phyloP scores from a whole-genome alignment of 1,284 basidiomycete genomes.

The Leccinum griseonigrum region DNA sequence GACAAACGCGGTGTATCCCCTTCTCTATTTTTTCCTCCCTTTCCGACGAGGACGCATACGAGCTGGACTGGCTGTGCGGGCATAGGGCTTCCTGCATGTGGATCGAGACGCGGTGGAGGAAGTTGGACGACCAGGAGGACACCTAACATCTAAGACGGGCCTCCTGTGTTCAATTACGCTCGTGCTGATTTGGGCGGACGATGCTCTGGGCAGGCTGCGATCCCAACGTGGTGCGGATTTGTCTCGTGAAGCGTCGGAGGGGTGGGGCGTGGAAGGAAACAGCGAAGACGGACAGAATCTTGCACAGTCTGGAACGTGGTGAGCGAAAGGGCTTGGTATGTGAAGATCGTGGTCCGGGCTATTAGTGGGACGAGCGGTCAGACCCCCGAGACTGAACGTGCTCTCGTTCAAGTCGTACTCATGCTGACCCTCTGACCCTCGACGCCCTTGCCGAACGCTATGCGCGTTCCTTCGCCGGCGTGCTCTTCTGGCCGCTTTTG shows the following conservation, averaged over 20 bases:
- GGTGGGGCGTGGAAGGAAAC: slow-evolving; percentile 7
- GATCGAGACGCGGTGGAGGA: neutral
- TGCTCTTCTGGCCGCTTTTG: too few species aligned
- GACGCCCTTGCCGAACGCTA: neutral
- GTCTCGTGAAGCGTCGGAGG: slow-evolving; percentile 7
- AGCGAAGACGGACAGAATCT: neutral
- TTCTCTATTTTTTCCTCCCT: slow-evolving; percentile 12
- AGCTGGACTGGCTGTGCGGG: slow-evolving; percentile 9
- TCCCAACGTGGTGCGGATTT: slow-evolving; percentile 18
- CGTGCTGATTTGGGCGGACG: slow-evolving; percentile 1
- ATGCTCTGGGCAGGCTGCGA: slow-evolving; percentile 8
- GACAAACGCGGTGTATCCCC: slow-evolving; percentile 20
- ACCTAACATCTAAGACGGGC: slow-evolving; percentile 31
- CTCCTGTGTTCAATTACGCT: slow-evolving; percentile 25
- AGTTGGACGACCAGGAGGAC: neutral
- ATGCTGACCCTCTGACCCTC: neutral
- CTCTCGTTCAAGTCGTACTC: too few species aligned
- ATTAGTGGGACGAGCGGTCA: slow-evolving; percentile 13
- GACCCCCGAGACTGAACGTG: neutral
- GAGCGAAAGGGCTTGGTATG: slow-evolving; percentile 27
- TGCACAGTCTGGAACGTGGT: slow-evolving; percentile 15
- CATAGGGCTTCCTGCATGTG: slow-evolving; percentile 16
- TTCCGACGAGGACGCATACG: slow-evolving; percentile 14
- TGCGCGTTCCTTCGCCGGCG: too few species aligned
- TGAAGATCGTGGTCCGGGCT: slow-evolving; percentile 21